Evolutionary conservation across 192 early-diverging fungal species (phyloP), one percentile per base, ranked within the genome.

Genomic region (Entomortierella chlamydospora): DNA sequence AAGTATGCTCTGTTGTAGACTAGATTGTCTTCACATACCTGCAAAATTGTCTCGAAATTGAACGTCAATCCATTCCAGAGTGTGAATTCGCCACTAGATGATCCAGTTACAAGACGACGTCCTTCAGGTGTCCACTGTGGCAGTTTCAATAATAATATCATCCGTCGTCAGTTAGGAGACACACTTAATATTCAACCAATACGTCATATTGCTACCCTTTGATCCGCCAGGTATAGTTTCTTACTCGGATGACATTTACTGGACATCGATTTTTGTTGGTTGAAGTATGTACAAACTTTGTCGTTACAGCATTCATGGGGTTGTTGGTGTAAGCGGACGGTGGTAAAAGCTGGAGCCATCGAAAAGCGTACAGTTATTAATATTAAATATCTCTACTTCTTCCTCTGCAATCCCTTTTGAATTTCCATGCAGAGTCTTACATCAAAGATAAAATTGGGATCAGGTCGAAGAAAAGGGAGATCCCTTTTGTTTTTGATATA

Each of bases 41-140:
- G 95, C 64, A 97, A 85, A 81, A 97, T 97, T 15, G 95, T 98
- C 69, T 98, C 98, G 82, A 98, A 99, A 76, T 99, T 99, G 72
- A 99, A 98, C 0, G 95, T 96, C 26, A 98, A 84, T 2, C 97
- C 97, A 73, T 96, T 98, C 98, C 98, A 99, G 29, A 98, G 82
- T 4, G 97, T 99, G 61, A 99, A 95, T 81, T 98, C 97, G 15
- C 98, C 98, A 69, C 88, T 91, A 0, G 95, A 95, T 0, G 95
- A 92, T 12, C 96, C 98, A 3, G 98, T 98, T 18, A 98, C 93
- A 12, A 99, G 81, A 33, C 97, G 89, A 22, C 98, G 84, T 22
- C 97, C 97, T 78, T 99, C 98, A 0, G 98, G 98, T 18, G 95
- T 97, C 97, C 97, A 99, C 88, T 93, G 18, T 64, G 47, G 34